These are phyloP conservation scores for Thozetella sp. DNA, from an alignment of 495 filamentous ascomycete species.

Conservation along the genomic window DNA sequence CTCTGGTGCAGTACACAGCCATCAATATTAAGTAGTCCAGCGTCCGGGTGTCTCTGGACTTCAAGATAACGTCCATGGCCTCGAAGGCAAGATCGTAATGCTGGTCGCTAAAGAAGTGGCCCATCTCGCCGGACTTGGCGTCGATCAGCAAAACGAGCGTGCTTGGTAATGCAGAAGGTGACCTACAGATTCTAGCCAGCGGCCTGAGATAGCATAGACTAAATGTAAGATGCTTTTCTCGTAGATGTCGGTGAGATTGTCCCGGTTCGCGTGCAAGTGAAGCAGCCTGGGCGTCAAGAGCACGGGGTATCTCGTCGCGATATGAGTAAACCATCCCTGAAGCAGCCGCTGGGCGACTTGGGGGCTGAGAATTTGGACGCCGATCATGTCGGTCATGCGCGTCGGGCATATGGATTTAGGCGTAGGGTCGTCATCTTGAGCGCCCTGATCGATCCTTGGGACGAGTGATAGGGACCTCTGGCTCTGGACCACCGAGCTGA, in stretches of 20 bases:
- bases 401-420: constrained; percentile 22
- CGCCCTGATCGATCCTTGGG: neutral
- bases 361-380: constrained; percentile 20
- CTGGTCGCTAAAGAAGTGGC: constrained; percentile 25
- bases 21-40: constrained; percentile 29
- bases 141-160: neutral
- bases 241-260: constrained; percentile 23
- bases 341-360: constrained; percentile 21
- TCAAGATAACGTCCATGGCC: constrained; percentile 21
- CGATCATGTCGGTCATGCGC: constrained; percentile 17
- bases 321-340: constrained; percentile 27
- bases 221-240: constrained; percentile 28
- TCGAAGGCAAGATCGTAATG: constrained; percentile 28
- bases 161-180: neutral
- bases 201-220: constrained; percentile 26
- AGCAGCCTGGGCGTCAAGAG: constrained; percentile 21
- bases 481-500: constrained; percentile 23
- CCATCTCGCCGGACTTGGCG: constrained; percentile 20
- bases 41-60: constrained; percentile 24
- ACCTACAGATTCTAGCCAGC: constrained; percentile 29
- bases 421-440: constrained; percentile 20
- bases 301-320: constrained; percentile 26
- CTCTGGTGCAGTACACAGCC: constrained; percentile 26
- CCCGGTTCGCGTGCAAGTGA: constrained; percentile 25
- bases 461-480: constrained; percentile 9